These are phyloP conservation scores for Neurospora sp. DNA, from an alignment of 495 filamentous ascomycete genomes.

Conservation along the genomic window DNA sequence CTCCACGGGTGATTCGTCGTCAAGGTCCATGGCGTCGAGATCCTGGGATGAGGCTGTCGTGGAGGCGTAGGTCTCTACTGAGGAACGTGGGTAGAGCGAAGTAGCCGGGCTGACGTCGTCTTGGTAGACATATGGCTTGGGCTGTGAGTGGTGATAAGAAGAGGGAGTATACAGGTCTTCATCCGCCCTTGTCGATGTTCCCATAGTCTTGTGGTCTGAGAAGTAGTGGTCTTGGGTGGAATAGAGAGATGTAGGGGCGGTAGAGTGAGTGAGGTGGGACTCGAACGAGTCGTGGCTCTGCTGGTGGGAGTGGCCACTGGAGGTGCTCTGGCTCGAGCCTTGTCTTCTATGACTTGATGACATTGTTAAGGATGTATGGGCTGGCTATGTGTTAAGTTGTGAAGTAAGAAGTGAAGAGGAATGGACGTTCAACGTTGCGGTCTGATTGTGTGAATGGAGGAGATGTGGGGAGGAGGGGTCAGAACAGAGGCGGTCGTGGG, in stretches of 20 bases:
- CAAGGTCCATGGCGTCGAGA: slow-evolving; percentile 46
- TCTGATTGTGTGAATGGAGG: slow-evolving; percentile 1
- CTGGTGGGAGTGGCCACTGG: slow-evolving; percentile 47
- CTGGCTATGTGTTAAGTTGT: not conserved
- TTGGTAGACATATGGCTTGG: slow-evolving; percentile 23
- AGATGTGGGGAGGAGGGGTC: slow-evolving; percentile 4
- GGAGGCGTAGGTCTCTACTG: slow-evolving; percentile 73
- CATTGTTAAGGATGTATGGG: slow-evolving; percentile 10
- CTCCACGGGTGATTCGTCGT: slow-evolving; percentile 37
- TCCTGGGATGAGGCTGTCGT: slow-evolving; percentile 57
- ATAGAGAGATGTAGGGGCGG: slow-evolving; percentile 51
- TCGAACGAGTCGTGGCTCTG: slow-evolving; percentile 50
- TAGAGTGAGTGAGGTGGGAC: slow-evolving; percentile 45
- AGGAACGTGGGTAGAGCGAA: slow-evolving; percentile 48
- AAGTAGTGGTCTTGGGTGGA: slow-evolving; percentile 41
- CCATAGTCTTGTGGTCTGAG: slow-evolving; percentile 30
- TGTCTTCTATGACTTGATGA: slow-evolving; percentile 16
- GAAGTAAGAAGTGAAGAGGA: slow-evolving; percentile 1
- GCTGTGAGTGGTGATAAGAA: not conserved
- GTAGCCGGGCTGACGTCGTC: slow-evolving; percentile 38
- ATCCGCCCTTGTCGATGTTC: slow-evolving; percentile 18
- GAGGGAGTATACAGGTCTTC: not conserved
- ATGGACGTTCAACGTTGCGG: not conserved
- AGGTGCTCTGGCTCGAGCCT: slow-evolving; percentile 31
- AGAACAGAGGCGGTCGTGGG: slow-evolving; percentile 4